phyloP scores from a whole-genome alignment of 2,329 filamentous ascomycete species.

The Hypocreales sp. region DNA sequence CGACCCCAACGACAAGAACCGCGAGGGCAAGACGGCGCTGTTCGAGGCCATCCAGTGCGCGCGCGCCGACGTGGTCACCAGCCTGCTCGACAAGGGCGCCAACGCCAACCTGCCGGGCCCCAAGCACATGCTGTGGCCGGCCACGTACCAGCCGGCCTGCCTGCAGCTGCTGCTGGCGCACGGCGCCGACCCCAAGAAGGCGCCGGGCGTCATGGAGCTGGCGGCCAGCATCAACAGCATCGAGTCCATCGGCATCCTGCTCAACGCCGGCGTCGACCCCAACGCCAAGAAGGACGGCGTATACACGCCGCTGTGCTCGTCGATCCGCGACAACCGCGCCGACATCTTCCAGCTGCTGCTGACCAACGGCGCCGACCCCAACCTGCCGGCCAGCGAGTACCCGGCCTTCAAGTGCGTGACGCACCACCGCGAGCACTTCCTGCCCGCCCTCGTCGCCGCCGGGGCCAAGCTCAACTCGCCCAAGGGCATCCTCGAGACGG shows the following conservation, averaged over 20 bases:
- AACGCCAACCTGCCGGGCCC: constrained; percentile 54
- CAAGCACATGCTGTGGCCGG: constrained; percentile 54
- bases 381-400: constrained; percentile 46
- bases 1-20: constrained; percentile 42
- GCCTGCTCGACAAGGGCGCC: constrained; percentile 38
- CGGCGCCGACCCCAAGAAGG: constrained; percentile 44
- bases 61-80: constrained; percentile 38
- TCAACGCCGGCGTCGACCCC: constrained; percentile 43
- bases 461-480: constrained; percentile 43
- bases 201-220: constrained; percentile 48
- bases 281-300: constrained; percentile 49
- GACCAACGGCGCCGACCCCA: constrained; percentile 42
- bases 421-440: constrained; percentile 44
- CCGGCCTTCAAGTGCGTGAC: constrained; percentile 55
- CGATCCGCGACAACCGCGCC: constrained; percentile 48
- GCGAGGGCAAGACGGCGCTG: constrained; percentile 45
- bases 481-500: constrained; percentile 50
- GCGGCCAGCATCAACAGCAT: constrained; percentile 48
- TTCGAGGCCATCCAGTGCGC: constrained; percentile 44
- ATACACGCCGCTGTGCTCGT: constrained; percentile 52
- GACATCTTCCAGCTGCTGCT: constrained; percentile 47
- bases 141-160: constrained; percentile 41
- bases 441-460: constrained; percentile 42
- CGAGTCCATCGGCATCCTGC: constrained; percentile 41
- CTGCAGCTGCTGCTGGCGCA: constrained; percentile 41